Base-by-base conservation (phyloP, 495 filamentous ascomycete genomes). In the Annulohypoxylon moriforme region DNA sequence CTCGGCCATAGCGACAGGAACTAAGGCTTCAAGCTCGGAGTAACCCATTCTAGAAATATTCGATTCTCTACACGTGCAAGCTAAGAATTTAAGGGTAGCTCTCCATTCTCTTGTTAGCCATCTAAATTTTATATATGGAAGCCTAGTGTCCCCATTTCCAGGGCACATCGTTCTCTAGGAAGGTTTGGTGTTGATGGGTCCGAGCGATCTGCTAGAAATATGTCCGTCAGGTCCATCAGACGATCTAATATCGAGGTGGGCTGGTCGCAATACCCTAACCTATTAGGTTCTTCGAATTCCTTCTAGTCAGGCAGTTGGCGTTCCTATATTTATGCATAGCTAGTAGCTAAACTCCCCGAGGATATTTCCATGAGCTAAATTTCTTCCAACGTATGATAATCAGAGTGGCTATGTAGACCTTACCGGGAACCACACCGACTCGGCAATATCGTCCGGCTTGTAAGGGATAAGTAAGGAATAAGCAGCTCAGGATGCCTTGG, bases 41-140 rank as follows among this genome's bases (percentile, higher is more conserved):
- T 59, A 4, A n/a, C 55, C 31, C 40, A 29, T 67, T 60, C 64
- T 52, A 67, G 64, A 67, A 59, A 34, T 5, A 40, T 60, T 60
- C 64, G 14, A 60, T 53, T 7, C 11, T 36, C 42, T 40, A 10
- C 33, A 11, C 33, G n/a, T 36, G 33, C 33, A 29, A 29, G 27
- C 13, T 40, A 40, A 10, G 1, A 14, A n/a, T 14, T 57, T 38
- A 38, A 24, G n/a, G 33, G 14, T 40, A 40, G 27, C 36, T 8
- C 10, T 9, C 9, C 18, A 40, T 22, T 11, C 4, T 27, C 20
- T 3, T 58, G 13, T 25, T 34, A 40, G 27, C 16, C 27, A 8
- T 34, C 16, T 20, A 36, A 33, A 18, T 18, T 55, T 18, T 20
- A 18, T 34, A 29, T 55, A 34, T 34, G 50, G 16, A 55, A 55